Evolutionary conservation across 78 protist genomes (phyloP), one percentile per base, ranked within the genome.

Genomic region (Andalucia godoyi): DNA sequence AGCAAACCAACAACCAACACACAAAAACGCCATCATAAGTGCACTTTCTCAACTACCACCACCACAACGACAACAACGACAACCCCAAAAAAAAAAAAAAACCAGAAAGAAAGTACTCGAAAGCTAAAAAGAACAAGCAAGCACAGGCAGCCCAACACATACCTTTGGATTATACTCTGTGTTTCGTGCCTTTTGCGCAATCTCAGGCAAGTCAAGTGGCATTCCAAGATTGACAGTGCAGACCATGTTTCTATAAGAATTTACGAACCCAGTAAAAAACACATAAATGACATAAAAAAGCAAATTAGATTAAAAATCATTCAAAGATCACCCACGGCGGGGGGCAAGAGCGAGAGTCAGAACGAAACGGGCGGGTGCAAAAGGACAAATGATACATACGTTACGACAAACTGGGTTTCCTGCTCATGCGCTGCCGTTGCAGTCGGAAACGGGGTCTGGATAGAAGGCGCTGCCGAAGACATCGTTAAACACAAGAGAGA

Each of bases 121-220:
- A 52, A 52, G 57, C 37, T 27, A 8, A 52, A 12, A 23, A 52
- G 49, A 45, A 45, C n/a, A n/a, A 17, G 49, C 49, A 45, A 45
- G 49, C 27, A 45, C n/a, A n/a, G n/a, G n/a, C n/a, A n/a, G n/a
- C 62, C 8, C 12, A 6, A 23, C 9, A 32, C 72, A 0, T 39
- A 72, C 86, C 81, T 91, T 92, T 42, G 99, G 99, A 53, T 91
- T 91, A 74, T 92, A 95, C 74, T 95, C 99, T 10, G 99, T 95
- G 50, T 95, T 95, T 18, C 94, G 66, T 10, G 97, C 97, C 6
- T 74, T 58, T 10, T 81, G 3, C 4, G 97, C 90, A 36, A 95
- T 93, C 17, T 43, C 41, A 65, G 90, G 88, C 62, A 91, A 70
- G 23, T 95, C 90, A 38, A 95, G 71, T 21, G 25, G n/a, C 13